Conservation (phyloP, 805 yeast genomes). For the Yamadazyma takamatsuzukensis region DNA sequence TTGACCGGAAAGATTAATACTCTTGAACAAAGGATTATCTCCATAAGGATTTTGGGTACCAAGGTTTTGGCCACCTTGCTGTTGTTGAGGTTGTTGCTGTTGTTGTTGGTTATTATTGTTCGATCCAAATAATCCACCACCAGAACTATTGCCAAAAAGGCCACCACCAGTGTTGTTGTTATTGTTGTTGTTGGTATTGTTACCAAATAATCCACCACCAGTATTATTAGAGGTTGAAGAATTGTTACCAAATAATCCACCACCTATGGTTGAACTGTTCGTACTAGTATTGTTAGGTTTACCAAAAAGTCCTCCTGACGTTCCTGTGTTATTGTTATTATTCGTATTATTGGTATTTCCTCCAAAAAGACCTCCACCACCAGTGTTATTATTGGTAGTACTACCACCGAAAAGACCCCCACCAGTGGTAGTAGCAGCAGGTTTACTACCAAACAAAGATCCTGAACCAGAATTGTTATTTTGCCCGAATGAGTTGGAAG, state of each 20-base stretch:
- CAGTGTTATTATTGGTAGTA: conserved; percentile 7
- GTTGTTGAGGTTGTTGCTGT: conserved; percentile 23
- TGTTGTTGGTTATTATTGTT: conserved; percentile 15
- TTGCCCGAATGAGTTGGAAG: conserved; percentile 8
- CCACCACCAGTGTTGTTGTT: conserved; percentile 33
- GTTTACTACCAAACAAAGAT: conserved; percentile 20
- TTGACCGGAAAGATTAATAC: conserved; percentile 28
- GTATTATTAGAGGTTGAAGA: conserved; percentile 7
- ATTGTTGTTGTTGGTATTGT: conserved; percentile 9
- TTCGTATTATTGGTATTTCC: conserved; percentile 4
- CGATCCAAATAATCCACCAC: conserved; percentile 21
- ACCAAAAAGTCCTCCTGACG: conserved; percentile 10
- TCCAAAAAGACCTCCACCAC: conserved; percentile 23
- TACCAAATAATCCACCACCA: conserved; percentile 24
- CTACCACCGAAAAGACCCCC: conserved; percentile 42
- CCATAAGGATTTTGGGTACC: conserved; percentile 68
- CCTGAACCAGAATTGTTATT: conserved; percentile 9
- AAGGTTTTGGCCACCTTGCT: conserved; percentile 22
- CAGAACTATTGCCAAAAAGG: conserved; percentile 36
- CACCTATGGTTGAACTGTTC: conserved; percentile 22
- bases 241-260: conserved; percentile 22
- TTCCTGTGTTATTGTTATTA: conserved; percentile 10
- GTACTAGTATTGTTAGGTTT: conserved; percentile 10
- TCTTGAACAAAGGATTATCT: conserved; percentile 62
- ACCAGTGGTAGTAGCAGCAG: conserved; percentile 17